Percentiles rank a stretch among this genome's conserved stretches.
phyloP scores from a whole-genome alignment of 2,329 filamentous ascomycete species.

The Cytospora piceicola region DNA sequence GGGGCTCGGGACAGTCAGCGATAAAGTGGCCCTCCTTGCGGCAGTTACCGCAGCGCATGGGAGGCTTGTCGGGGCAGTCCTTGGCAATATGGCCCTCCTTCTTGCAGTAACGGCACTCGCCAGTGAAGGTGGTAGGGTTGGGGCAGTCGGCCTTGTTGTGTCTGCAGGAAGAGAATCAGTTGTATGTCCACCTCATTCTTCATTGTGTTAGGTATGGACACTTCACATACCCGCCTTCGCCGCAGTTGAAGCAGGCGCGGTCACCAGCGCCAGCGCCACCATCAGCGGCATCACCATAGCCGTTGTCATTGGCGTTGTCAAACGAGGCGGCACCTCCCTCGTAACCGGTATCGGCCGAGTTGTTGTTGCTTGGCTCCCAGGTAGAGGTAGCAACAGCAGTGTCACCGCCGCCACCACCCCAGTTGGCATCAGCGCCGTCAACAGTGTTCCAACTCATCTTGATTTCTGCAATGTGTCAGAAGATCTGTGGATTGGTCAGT shows the following conservation, averaged over 20 bases:
- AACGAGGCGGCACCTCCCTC: background rate
- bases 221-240: constrained; percentile 50
- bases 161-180: constrained; percentile 39
- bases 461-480: background rate
- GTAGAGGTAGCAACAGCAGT: background rate
- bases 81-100: constrained; percentile 57
- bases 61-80: constrained; percentile 51
- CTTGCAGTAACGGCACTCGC: constrained; percentile 46
- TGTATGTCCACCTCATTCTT: background rate
- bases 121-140: constrained; percentile 51
- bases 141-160: constrained; percentile 67
- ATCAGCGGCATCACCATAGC: constrained; percentile 15
- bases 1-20: constrained; percentile 62
- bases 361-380: background rate
- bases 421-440: constrained; percentile 8
- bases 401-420: constrained; percentile 13
- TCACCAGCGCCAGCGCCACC: constrained; percentile 37
- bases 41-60: constrained; percentile 45
- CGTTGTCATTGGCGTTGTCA: constrained; percentile 6
- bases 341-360: background rate
- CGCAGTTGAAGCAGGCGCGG: constrained; percentile 64
- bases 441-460: constrained; percentile 15
- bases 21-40: constrained; percentile 57
- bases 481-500: background rate
- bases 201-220: background rate